phyloP scores from a whole-genome alignment of 1,284 basidiomycete genomes.

The Thecaphora thlaspeos region DNA sequence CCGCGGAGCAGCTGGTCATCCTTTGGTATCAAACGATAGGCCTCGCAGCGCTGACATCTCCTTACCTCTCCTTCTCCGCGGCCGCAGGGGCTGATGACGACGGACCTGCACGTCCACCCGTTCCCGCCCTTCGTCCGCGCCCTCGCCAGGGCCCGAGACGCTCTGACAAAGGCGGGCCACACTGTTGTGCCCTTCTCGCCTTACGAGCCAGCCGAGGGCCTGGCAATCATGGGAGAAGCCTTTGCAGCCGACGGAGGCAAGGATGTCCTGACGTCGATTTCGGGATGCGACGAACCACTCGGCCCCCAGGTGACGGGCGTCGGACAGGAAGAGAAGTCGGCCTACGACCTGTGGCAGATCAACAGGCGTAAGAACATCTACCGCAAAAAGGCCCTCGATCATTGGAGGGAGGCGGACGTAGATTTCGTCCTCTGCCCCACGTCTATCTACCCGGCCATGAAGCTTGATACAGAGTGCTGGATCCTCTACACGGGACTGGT shows the following conservation, averaged over 20 bases:
- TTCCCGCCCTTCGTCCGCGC: slow-evolving; percentile 58
- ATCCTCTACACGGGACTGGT: slow-evolving; percentile 39
- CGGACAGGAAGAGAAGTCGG: slow-evolving; percentile 45
- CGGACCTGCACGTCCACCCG: slow-evolving; percentile 59
- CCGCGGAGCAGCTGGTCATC: too few species aligned
- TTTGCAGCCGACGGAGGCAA: slow-evolving; percentile 46
- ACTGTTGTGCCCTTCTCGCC: slow-evolving; percentile 39
- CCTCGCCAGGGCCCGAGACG: slow-evolving; percentile 44
- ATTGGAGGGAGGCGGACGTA: slow-evolving; percentile 67
- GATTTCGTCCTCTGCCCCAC: slow-evolving; percentile 67
- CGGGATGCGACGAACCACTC: slow-evolving; percentile 43
- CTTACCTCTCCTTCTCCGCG: slow-evolving; percentile 41
- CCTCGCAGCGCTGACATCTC: too few species aligned
- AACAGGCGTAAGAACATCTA: slow-evolving; percentile 58
- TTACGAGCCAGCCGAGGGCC: slow-evolving; percentile 37
- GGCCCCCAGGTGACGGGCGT: slow-evolving; percentile 17
- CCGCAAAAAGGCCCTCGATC: slow-evolving; percentile 63
- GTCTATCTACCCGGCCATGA: slow-evolving; percentile 63
- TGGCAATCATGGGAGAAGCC: slow-evolving; percentile 45
- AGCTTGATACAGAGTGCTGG: slow-evolving; percentile 62
- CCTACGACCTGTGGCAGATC: slow-evolving; percentile 66
- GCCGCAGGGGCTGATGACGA: slow-evolving; percentile 57
- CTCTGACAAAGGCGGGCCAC: slow-evolving; percentile 38
- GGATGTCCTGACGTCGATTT: slow-evolving; percentile 35
- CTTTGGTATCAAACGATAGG: too few species aligned